Evolutionary conservation across 257 asterid species (phyloP), one percentile per base, ranked within the genome.

Genomic region (Solanum ossicruentum): DNA sequence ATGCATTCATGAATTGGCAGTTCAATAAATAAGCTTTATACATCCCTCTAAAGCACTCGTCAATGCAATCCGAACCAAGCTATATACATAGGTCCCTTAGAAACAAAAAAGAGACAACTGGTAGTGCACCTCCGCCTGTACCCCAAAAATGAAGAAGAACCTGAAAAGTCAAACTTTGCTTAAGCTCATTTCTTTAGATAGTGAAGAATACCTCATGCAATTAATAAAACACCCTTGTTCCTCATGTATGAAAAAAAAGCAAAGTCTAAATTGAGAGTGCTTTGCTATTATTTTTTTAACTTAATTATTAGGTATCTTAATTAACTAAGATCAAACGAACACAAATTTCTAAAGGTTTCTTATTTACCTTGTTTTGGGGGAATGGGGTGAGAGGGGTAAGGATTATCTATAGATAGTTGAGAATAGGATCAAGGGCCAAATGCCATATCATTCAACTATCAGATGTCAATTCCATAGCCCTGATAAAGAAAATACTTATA

Each of bases 71-170:
- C 16, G 97, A 89, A 84, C 96, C 95, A 63, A 97, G 93, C 45
- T 93, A 91, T 61, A 94, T 43, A 88, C 98, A 97, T 71, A 92
- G 87, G 86, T 95, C 98, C 85, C 97, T 92, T 84, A 97, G 77
- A 91, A 97, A 95, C 70, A 97, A 86, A 90, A 95, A 94, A 79
- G 98, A 94, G 87, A 90, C 98, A 85, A 94, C 94, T 43, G 99
- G 97, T 75, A 95, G 93, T 81, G 96, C 97, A 80, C 98, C 98
- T 41, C 95, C 93, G 21, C 97, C 98, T 0, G 98, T 95, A 83
- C 98, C 98, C 98, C 98, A 97, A 86, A 94, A 97, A 92, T 97
- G 98, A 89, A 94, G 96, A 80, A 93, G 95, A 87, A 90, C 98
- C 98, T 95, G 94, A 67, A 90, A 88, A 86, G 26, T 47, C 58